A percentile compares a stretch with the other conserved stretches of the same genome.
Conservation (phyloP, 1,284 basidiomycete species). For the Ustilago loliicola region DNA sequence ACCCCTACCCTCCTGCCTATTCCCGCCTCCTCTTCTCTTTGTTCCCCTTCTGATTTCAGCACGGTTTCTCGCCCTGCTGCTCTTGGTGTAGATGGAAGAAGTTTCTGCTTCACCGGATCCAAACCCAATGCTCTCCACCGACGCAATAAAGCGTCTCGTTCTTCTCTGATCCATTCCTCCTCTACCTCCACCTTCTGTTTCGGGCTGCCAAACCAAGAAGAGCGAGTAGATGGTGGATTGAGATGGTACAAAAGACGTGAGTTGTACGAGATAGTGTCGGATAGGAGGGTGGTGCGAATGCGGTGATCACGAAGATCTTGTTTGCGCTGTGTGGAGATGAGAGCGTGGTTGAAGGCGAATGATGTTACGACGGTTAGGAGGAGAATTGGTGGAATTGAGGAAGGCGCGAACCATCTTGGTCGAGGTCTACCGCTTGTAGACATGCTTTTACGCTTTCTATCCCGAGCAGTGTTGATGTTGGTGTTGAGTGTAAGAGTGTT, state of each 20-base stretch:
- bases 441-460: neutral
- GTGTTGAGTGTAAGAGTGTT: neutral
- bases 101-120: neutral
- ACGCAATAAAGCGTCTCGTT: constrained; percentile 5
- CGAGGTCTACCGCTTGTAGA: neutral
- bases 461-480: neutral
- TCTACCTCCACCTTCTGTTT: neutral
- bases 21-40: neutral
- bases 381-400: constrained; percentile 39
- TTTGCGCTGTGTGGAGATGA: constrained; percentile 39
- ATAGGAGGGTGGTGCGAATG: constrained; percentile 19
- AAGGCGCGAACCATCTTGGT: constrained; percentile 32
- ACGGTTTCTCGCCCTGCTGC: neutral
- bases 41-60: neutral
- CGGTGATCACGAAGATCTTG: constrained; percentile 21
- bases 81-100: constrained; percentile 9
- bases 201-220: neutral
- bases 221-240: constrained; percentile 9
- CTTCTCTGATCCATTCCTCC: constrained; percentile 20
- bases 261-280: constrained; percentile 37
- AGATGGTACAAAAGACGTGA: constrained; percentile 19
- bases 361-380: constrained; percentile 44
- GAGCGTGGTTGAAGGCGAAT: constrained; percentile 50
- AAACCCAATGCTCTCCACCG: constrained; percentile 26
- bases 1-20: constrained; percentile 14